Evolutionary conservation across 495 filamentous ascomycete genomes (phyloP).

Genomic region (Cercophora samala): DNA sequence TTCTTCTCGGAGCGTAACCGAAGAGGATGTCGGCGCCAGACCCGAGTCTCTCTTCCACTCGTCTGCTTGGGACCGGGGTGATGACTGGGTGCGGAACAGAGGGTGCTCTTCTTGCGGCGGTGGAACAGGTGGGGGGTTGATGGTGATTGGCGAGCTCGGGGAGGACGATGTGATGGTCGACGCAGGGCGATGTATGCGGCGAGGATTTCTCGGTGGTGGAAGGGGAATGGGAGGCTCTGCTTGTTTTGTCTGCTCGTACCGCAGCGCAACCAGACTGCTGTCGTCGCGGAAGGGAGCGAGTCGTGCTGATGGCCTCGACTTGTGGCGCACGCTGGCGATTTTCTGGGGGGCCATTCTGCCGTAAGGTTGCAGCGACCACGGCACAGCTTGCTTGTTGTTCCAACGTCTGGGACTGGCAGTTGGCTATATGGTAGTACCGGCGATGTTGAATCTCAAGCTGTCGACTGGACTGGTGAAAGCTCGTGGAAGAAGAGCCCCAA

Average conservation of each 20-base stretch:
- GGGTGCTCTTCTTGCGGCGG: constrained; percentile 49
- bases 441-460: background rate
- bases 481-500: background rate
- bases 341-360: constrained; percentile 35
- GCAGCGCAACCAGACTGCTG: constrained; percentile 48
- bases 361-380: constrained; percentile 16
- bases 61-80: constrained; percentile 25
- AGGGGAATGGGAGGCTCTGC: constrained; percentile 56
- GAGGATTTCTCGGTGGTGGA: constrained; percentile 40
- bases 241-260: constrained; percentile 55
- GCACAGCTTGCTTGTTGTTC: constrained; percentile 15
- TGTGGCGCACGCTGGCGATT: constrained; percentile 37
- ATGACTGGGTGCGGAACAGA: constrained; percentile 40
- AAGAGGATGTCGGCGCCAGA: constrained; percentile 49
- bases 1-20: constrained; percentile 47
- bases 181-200: constrained; percentile 32
- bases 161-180: constrained; percentile 22
- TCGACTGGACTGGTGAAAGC: background rate
- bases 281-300: constrained; percentile 46
- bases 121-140: constrained; percentile 40
- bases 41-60: constrained; percentile 52
- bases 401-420: background rate
- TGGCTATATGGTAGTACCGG: background rate
- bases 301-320: constrained; percentile 29
- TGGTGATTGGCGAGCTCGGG: constrained; percentile 27